These are phyloP conservation scores for Melampsora larici-populina DNA, from an alignment of 1,284 basidiomycete species.

Conservation along the genomic window DNA sequence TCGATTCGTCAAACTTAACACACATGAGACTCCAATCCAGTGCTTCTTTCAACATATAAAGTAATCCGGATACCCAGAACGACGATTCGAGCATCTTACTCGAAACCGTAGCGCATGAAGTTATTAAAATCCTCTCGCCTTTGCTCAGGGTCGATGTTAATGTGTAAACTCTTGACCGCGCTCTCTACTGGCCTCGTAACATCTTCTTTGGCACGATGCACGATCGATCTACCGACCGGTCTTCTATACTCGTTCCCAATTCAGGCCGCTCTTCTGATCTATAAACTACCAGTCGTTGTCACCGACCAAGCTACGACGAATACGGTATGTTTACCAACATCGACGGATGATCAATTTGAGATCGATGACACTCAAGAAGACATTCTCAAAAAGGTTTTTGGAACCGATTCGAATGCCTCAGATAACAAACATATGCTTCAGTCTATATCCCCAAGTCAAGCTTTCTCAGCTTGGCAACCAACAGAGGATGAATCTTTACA, in stretches of 20 bases:
- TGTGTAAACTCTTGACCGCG: neutral
- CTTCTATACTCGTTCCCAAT: neutral
- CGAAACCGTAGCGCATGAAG: no score
- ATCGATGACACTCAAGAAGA: slow-evolving; percentile 3
- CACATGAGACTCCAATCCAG: no score
- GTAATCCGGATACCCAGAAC: no score
- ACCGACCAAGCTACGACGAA: neutral
- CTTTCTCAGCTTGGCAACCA: neutral
- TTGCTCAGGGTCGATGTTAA: neutral
- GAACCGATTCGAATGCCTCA: neutral
- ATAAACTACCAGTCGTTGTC: neutral
- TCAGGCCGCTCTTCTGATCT: neutral
- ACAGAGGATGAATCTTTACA: neutral
- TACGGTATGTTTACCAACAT: neutral
- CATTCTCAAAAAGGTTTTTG: neutral
- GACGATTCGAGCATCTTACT: no score
- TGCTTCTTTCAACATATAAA: no score
- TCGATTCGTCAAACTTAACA: no score
- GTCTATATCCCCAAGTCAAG: neutral
- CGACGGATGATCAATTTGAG: neutral
- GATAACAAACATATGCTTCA: neutral
- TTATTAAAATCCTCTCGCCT: no score
- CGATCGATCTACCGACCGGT: neutral
- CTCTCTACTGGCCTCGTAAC: neutral
- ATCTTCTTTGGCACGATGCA: neutral